Evolutionary conservation across 495 filamentous ascomycete genomes (phyloP), one percentile per base, ranked within the genome.

Genomic region (Podospora pseudocomata): DNA sequence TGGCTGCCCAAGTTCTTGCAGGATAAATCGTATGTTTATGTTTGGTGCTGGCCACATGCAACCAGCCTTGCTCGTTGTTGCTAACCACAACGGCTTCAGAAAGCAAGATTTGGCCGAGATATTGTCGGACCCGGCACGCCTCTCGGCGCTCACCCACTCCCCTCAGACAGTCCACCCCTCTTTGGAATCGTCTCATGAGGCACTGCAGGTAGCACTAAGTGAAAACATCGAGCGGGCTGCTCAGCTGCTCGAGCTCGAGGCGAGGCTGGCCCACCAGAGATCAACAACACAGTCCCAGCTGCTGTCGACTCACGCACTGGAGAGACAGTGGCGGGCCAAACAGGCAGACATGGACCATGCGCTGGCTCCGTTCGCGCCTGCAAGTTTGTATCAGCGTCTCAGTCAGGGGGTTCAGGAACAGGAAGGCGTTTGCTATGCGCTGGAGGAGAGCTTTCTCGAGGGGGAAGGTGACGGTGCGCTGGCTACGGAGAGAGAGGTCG

Each of bases 401-500:
- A 85, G 80, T n/a, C 89, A 88, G 63, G 87, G 86, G 16, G 86
- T 96, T 32, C 83, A 83, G 30, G 95, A 97, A 78, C 92, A 94
- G 77, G 93, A 96, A 77, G 87, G 86, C 64, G 84, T 97, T 49
- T 92, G 92, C 71, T 81, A 81, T 28, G 93, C 90, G 7, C 81
- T 97, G 57, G 94, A 97, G 78, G 94, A 94, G 82, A 96, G 93
- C 67, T 96, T 95, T 75, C 78, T 98, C 3, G 92, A 95, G 30
- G 73, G 69, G 0, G 69, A 74, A 7, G 72, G 70, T 1, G 75
- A 71, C 30, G 77, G 65, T 32, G 74, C 68, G 19, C 62, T 77
- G 26, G 90, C 88, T 9, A 86, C 84, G 55, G 92, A 95, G 80
- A 85, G 90, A 76, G 94, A 97, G 81, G 88, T 90, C 64, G 78